These are phyloP conservation scores for Nepenthes gracilis DNA, from an alignment of 148 eudicot species.

Conservation along the genomic window DNA sequence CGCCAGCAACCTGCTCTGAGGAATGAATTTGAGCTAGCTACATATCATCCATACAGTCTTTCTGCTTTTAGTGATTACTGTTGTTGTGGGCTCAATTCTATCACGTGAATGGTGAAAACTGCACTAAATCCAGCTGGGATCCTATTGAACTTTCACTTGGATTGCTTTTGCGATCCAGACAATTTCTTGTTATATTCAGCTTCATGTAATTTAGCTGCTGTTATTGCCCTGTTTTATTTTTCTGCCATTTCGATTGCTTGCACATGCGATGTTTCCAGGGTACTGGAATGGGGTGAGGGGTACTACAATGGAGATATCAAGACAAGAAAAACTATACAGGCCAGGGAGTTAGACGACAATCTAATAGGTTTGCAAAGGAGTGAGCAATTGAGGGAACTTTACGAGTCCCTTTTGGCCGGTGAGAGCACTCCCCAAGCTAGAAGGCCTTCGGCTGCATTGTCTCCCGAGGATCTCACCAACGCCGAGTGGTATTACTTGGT, in stretches of 20 bases:
- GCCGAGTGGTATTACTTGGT: slow-evolving; percentile 70
- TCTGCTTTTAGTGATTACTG: no score
- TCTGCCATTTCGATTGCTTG: neutral
- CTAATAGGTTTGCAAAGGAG: slow-evolving; percentile 50
- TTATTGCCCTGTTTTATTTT: neutral
- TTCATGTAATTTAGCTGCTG: neutral
- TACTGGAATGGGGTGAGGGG: slow-evolving; percentile 63
- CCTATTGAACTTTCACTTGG: no score
- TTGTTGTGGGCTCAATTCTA: no score
- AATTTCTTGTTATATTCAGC: neutral
- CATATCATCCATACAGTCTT: no score
- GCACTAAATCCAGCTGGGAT: no score
- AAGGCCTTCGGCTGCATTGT: slow-evolving; percentile 59
- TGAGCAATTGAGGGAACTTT: slow-evolving; percentile 62
- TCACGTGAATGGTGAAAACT: no score
- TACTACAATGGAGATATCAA: slow-evolving; percentile 82
- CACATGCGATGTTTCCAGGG: neutral
- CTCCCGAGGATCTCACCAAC: slow-evolving; percentile 67
- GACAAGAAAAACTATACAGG: slow-evolving; percentile 62
- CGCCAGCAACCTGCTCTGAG: no score
- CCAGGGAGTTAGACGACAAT: slow-evolving; percentile 29
- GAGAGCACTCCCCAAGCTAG: slow-evolving; percentile 35
- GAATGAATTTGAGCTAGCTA: no score
- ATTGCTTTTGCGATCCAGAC: no score
- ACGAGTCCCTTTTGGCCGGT: slow-evolving; percentile 31